Evolutionary conservation across 2,329 filamentous ascomycete species (phyloP), one percentile per base, ranked within the genome.

Genomic region (Bipolaris gigantea): DNA sequence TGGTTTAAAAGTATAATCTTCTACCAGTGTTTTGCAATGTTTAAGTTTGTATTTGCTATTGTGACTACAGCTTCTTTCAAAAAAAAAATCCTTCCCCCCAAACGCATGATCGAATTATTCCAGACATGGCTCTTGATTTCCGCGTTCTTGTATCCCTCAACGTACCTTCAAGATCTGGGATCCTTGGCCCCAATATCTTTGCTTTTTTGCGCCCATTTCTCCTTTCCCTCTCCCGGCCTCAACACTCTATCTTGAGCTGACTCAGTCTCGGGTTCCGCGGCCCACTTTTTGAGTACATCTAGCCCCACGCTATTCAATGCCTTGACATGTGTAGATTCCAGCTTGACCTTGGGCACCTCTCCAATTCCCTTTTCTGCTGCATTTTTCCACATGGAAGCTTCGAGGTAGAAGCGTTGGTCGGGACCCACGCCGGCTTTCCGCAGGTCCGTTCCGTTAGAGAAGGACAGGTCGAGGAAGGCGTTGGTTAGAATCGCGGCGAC

Each of bases 371-470:
- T 61, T 21, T 65, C 63, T 1, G 57, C 53, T 9, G 62, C 59
- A 62, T 84, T 81, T 62, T 81, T 80, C 82, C 82, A 86, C 33
- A 80, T 72, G 10, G 70, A 71, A 0, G 81, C 82, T 60, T 83
- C 85, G 4, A 86, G 72, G 64, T 84, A 87, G 79, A 83, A 85
- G 62, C 81, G 81, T 57, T 81, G 81, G 4, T 83, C 83, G 5
- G 75, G 79, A 21, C 75, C 80, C 43, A 86, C 76, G 9, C 83
- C 83, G 15, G 78, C 76, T 11, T 70, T 65, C 21, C 82, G 78
- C 27, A 87, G 75, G 60, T 86, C 81, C 63, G 85, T 85, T 44
- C 83, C 84, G 34, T 77, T 77, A 8, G 76, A 75, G 27, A 82
- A 80, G 18, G 78, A 78, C 74, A 82, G 85, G 65, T 85, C 81